Conservation (phyloP, 1,284 basidiomycete genomes). For the Naganishia liquefaciens region DNA sequence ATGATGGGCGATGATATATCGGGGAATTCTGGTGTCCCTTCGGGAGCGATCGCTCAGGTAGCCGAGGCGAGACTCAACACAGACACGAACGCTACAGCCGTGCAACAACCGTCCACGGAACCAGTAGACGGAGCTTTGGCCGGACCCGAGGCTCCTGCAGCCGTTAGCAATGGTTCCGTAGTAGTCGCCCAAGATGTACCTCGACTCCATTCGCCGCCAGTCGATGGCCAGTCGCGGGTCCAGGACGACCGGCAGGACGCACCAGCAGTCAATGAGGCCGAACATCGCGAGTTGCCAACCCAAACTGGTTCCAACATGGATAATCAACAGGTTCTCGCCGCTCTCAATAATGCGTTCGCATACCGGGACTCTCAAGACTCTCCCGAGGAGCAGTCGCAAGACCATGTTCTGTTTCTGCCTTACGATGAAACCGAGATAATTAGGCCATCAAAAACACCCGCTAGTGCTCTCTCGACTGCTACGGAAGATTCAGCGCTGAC, state of each 20-base stretch:
- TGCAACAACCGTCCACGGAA: neutral
- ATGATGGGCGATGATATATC: too few species aligned
- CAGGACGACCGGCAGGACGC: neutral
- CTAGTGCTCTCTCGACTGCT: neutral
- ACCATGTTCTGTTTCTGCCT: too few species aligned
- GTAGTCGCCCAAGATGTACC: too few species aligned
- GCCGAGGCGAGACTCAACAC: neutral
- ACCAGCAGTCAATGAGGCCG: neutral
- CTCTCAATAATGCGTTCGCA: slow-evolving; percentile 5
- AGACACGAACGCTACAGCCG: neutral
- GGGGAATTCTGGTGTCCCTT: too few species aligned
- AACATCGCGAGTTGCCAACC: neutral
- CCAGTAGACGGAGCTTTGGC: neutral
- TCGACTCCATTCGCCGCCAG: neutral
- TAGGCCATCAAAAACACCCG: neutral
- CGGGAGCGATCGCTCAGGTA: too few species aligned
- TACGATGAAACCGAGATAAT: neutral
- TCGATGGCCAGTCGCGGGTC: neutral
- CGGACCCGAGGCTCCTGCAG: neutral
- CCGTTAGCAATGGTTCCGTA: too few species aligned
- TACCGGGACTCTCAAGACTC: neutral
- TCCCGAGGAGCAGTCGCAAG: neutral
- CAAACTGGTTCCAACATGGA: neutral
- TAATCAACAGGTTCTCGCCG: slow-evolving; percentile 1
- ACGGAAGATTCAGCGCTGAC: neutral